phyloP scores from a whole-genome alignment of 768 basidiomycete genomes.

The Flagelloscypha sp. region DNA sequence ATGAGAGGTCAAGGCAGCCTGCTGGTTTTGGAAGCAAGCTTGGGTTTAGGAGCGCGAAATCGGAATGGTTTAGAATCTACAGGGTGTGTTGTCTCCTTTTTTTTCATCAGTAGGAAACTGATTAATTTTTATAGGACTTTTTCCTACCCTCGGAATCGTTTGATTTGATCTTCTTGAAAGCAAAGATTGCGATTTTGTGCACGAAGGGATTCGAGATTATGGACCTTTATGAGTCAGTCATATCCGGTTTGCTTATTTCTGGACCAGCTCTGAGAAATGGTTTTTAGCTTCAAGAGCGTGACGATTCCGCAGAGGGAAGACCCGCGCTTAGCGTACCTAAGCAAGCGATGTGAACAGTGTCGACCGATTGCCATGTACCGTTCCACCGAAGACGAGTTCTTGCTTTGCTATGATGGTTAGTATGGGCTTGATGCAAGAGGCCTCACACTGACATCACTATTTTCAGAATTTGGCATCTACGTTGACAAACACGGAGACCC shows the following conservation, averaged over 20 bases:
- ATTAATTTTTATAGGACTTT: conserved; percentile 48
- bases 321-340: conserved; percentile 53
- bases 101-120: background rate
- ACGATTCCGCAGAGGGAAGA: conserved; percentile 69
- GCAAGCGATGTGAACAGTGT: conserved; percentile 81
- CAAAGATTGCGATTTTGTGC: conserved; percentile 88
- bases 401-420: conserved; percentile 88
- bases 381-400: conserved; percentile 83
- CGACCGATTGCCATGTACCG: conserved; percentile 93
- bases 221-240: conserved; percentile 80
- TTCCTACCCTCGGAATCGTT: conserved; percentile 89
- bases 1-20: conserved; percentile 64
- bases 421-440: conserved; percentile 1
- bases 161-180: conserved; percentile 87
- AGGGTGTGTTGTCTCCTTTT: conserved; percentile 36
- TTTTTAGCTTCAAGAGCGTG: conserved; percentile 71
- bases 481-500: conserved; percentile 57
- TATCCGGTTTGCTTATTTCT: background rate
- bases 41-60: conserved; percentile 69
- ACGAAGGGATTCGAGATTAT: conserved; percentile 96
- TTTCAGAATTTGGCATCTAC: conserved; percentile 52
- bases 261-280: background rate
- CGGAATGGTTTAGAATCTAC: conserved; percentile 94
- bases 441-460: conserved; percentile 1
- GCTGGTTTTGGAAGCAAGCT: conserved; percentile 65